Conservation (phyloP, 257 asterid species). For the Capsicum pubescens region DNA sequence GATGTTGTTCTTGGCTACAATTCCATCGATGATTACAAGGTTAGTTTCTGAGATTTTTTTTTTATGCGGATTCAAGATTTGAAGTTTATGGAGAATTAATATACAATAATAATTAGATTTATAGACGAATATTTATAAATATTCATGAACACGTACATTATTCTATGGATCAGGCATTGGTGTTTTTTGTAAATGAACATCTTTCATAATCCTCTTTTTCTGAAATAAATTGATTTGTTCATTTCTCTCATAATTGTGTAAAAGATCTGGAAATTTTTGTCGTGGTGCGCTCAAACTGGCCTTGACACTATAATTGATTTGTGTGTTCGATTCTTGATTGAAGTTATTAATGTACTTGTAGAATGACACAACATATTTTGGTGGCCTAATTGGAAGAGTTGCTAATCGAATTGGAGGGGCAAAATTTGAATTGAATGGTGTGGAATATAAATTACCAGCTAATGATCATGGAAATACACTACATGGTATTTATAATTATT, state of each 20-base stretch:
- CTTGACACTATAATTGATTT: too few relatives aligned
- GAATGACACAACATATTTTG: slow-evolving; percentile 79
- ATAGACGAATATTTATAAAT: neutral
- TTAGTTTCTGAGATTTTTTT: neutral
- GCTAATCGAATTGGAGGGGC: slow-evolving; percentile 87
- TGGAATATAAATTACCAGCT: slow-evolving; percentile 55
- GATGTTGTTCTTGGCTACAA: slow-evolving; percentile 78
- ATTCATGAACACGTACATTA: neutral
- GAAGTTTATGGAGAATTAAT: neutral
- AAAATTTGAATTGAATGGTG: slow-evolving; percentile 61
- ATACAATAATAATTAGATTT: neutral
- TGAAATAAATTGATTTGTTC: neutral
- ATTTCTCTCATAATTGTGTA: neutral
- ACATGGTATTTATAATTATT: slow-evolving; percentile 52
- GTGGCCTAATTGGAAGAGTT: slow-evolving; percentile 82
- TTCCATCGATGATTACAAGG: slow-evolving; percentile 75
- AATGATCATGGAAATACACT: slow-evolving; percentile 92
- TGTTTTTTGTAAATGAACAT: neutral
- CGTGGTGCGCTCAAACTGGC: too few relatives aligned
- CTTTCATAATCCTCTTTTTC: too few relatives aligned
- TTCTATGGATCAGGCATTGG: neutral
- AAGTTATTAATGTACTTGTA: slow-evolving; percentile 36
- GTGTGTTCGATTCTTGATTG: neutral
- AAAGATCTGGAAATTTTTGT: neutral
- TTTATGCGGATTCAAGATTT: neutral